Evolutionary conservation across 2,329 filamentous ascomycete genomes (phyloP).

Genomic region (Metarhizium robertsii): DNA sequence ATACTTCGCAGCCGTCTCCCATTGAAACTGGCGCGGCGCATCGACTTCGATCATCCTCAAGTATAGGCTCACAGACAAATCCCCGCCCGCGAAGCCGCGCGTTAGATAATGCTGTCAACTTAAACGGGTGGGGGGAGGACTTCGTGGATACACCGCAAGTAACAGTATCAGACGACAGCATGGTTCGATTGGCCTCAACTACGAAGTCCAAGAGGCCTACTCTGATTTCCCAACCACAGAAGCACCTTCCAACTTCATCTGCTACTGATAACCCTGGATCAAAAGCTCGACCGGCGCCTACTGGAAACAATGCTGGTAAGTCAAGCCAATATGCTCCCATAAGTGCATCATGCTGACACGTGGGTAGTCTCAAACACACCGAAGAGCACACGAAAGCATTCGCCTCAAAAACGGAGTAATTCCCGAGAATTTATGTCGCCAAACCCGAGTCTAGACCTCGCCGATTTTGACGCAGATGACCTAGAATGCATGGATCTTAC

Average conservation of each 20-base stretch:
- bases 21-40: slow-evolving; percentile 1
- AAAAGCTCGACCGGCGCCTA: slow-evolving; percentile 11
- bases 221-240: slow-evolving; percentile 30
- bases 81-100: neutral
- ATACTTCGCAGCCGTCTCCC: slow-evolving; percentile 17
- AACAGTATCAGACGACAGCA: slow-evolving; percentile 22
- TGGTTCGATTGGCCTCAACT: slow-evolving; percentile 36
- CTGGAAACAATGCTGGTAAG: slow-evolving; percentile 5
- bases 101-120: slow-evolving; percentile 13
- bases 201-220: slow-evolving; percentile 35
- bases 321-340: neutral
- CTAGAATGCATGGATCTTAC: slow-evolving; percentile 33
- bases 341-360: neutral
- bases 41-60: neutral
- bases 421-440: slow-evolving; percentile 9
- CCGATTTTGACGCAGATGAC: slow-evolving; percentile 24
- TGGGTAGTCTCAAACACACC: slow-evolving; percentile 1
- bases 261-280: slow-evolving; percentile 12
- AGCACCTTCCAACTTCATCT: slow-evolving; percentile 32
- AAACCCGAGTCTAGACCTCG: slow-evolving; percentile 21
- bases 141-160: slow-evolving; percentile 17
- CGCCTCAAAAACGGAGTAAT: slow-evolving; percentile 16
- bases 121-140: slow-evolving; percentile 11
- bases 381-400: slow-evolving; percentile 15
- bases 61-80: neutral